Evolutionary conservation across 169 alveolate genomes (phyloP).

Genomic region (Blepharisma undulans): DNA sequence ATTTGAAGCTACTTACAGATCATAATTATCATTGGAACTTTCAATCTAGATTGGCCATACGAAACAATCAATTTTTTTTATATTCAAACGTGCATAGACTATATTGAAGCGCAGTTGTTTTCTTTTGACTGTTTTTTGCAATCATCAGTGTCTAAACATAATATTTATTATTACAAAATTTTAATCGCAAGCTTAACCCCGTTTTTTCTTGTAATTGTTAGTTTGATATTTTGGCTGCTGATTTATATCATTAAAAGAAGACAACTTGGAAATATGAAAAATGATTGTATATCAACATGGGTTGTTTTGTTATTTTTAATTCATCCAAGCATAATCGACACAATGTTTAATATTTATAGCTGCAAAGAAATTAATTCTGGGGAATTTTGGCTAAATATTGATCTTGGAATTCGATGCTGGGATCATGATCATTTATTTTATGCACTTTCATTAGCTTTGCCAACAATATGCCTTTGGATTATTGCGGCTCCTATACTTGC

Average conservation of each 20-base stretch:
- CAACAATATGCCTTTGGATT: neutral
- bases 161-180: neutral
- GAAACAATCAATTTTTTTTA: no score
- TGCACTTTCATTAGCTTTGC: neutral
- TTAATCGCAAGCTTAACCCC: neutral
- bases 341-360: neutral
- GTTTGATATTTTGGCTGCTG: neutral
- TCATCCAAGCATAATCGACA: neutral
- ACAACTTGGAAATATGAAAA: no score
- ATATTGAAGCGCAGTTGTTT: neutral
- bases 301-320: no score
- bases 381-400: neutral
- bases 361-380: neutral
- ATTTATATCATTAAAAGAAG: neutral
- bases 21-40: neutral
- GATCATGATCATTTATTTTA: neutral
- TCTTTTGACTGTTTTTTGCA: neutral
- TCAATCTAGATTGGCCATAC: neutral
- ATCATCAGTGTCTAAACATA: neutral
- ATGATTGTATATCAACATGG: neutral
- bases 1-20: neutral
- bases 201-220: no score
- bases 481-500: neutral
- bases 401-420: neutral
- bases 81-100: neutral